Conservation (phyloP, 345 rosid species). For the Populus deltoides region DNA sequence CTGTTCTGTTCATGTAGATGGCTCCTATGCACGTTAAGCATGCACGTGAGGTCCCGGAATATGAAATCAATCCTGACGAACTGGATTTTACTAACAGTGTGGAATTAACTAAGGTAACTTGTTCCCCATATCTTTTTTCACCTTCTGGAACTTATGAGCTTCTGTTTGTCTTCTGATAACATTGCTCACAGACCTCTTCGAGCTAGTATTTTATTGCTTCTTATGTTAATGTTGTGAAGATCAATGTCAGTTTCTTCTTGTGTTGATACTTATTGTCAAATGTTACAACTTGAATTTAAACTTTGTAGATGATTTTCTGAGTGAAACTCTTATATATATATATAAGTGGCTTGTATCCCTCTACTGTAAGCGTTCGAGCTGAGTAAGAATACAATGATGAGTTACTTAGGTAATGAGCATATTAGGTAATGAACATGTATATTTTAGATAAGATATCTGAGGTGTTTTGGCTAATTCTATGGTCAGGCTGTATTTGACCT, state of each 20-base stretch:
- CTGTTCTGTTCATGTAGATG: conserved; percentile 36
- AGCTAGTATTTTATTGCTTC: background rate
- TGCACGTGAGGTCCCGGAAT: conserved; percentile 87
- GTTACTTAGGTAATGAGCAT: background rate
- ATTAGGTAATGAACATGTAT: background rate
- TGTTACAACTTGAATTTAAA: background rate
- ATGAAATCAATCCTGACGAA: conserved; percentile 70
- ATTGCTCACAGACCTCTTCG: background rate
- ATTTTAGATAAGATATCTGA: background rate
- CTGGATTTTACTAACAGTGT: conserved; percentile 80
- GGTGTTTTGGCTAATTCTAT: background rate
- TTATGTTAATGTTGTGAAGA: background rate
- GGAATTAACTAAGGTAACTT: conserved; percentile 63
- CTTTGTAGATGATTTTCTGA: background rate
- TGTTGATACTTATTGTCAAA: background rate
- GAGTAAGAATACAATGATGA: background rate
- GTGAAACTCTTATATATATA: background rate
- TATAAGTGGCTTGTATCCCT: background rate
- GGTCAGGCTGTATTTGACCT: background rate
- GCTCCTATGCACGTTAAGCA: conserved; percentile 92
- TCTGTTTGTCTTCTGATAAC: background rate
- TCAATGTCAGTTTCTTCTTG: background rate
- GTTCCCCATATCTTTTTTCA: background rate
- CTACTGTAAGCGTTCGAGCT: background rate
- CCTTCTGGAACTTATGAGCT: background rate